Percentiles rank a stretch among this genome's conserved stretches.
Conservation (phyloP, 192 early-diverging fungal genomes). For the Radiomyces spectabilis region DNA sequence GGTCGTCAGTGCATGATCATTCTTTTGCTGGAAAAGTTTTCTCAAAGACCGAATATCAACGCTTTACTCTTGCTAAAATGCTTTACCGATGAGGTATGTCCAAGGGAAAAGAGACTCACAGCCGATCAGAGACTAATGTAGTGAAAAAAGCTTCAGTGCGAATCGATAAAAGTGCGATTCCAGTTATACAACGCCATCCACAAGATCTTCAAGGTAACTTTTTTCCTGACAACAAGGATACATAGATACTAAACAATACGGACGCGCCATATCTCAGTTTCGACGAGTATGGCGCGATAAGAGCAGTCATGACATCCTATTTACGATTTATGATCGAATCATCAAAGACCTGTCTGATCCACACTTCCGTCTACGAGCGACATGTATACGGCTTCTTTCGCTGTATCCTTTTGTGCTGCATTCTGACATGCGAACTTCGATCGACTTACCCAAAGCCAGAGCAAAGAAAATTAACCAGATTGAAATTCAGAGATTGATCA, state of each 20-base stretch:
- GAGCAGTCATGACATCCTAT: constrained; percentile 12
- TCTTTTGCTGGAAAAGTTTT: constrained; percentile 7
- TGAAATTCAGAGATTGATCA: constrained; percentile 41
- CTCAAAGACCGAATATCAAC: not conserved
- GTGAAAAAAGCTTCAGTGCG: not conserved
- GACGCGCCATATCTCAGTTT: not conserved
- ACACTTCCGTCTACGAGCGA: constrained; percentile 41
- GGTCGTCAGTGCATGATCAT: too few relatives aligned
- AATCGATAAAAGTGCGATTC: not conserved
- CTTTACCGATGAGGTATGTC: constrained; percentile 6
- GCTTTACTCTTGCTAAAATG: not conserved
- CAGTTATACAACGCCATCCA: constrained; percentile 9
- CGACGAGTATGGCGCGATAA: constrained; percentile 1
- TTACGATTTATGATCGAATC: constrained; percentile 20
- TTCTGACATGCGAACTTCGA: not conserved
- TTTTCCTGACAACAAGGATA: not conserved
- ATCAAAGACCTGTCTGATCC: constrained; percentile 35
- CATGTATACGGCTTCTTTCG: constrained; percentile 35
- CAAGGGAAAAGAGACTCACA: not conserved
- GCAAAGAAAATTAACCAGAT: constrained; percentile 10
- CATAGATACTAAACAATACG: not conserved
- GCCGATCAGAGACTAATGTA: too few relatives aligned
- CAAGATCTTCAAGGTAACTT: constrained; percentile 12
- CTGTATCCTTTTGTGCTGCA: constrained; percentile 20
- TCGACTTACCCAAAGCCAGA: not conserved